Base-by-base conservation (phyloP, 768 basidiomycete genomes). In the Mycena metata region DNA sequence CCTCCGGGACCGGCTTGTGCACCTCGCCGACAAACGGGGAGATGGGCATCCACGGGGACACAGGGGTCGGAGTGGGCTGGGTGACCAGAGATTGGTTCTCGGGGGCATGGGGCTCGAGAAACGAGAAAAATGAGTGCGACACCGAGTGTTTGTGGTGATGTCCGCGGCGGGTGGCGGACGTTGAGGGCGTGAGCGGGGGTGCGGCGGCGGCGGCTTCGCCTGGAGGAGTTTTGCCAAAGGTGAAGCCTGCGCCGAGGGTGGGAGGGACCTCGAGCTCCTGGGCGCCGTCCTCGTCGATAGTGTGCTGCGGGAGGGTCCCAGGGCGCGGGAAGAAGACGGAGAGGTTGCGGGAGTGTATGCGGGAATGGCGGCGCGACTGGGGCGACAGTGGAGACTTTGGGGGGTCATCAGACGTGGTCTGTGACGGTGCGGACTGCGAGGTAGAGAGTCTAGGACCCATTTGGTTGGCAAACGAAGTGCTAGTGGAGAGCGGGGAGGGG, bases 91-190 rank as follows among this genome's bases (percentile, higher is more conserved):
- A 81, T n/a, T 79, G 78, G 60, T 42, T 21, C 17, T 23, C 62
- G 47, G 58, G 61, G 49, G 58, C 74, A 54, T 89, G 90, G 1
- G 95, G 95, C 72, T 96, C 95, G 47, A 98, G 90, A 76, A 98
- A 98, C 0, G 95, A 96, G 80, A 97, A 97, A 80, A 98, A 96
- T 74, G 94, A 95, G 77, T 98, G 96, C 0, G 96, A 97, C 13
- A 96, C 79, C 0, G 95, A 97, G 78, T 97, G 96, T 78, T 96
- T 95, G 75, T 97, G 96, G 79, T 98, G 92, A 74, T 95, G 94
- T 0, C 94, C 94, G 45, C 92, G 80, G 41, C 89, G 83, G 12
- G 83, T 81, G 4, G 84, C 75, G 12, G 81, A 74, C 1, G 75
- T 60, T 0, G 78, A 66, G 69, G 80, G 55, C 73, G 82, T 66